Base-by-base conservation (phyloP, 1,139 yeast species). In the Hemisphaericaspora xylofermentans region DNA sequence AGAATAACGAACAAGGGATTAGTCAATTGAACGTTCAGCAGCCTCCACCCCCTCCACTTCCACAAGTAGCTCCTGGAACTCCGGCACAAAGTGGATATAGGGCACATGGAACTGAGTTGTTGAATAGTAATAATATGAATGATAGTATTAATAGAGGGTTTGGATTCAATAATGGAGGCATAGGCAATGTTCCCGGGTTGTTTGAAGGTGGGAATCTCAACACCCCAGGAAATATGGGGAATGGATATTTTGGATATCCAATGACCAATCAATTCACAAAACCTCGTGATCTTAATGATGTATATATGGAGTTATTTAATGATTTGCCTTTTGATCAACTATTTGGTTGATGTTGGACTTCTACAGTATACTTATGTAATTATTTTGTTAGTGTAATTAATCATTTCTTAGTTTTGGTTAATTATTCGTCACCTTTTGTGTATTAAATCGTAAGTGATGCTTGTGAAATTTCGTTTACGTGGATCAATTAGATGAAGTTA, bases 291-390 rank as follows among this genome's bases (percentile, higher is more conserved):
- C 32, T 25, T 26, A 33, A 33, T 24, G 42, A 39, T 13, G 41
- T 46, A 10, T 47, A 49, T 33, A 52, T 57, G 27, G 66, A 61
- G 37, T 44, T 60, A 28, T 58, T 59, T 45, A 55, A 57, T 42
- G 64, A 58, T 33, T 38, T 60, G 24, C 64, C 64, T 2, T 53
- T 57, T 36, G 59, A 55, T 26, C 42, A 43, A 17, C 18, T 48
- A 3, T 48, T 46, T 18, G 38, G 36, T 6, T 41, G 33, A 28
- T 19, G 33, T 19, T 25, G n/a, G n/a, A n/a, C n/a, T n/a, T n/a
- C n/a, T n/a, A n/a, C n/a, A n/a, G n/a, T n/a, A n/a, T n/a, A n/a
- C n/a, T n/a, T n/a, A n/a, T n/a, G n/a, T n/a, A n/a, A n/a, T n/a
- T n/a, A n/a, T n/a, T n/a, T n/a, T n/a, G n/a, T n/a, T n/a, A n/a